Base-by-base conservation (phyloP, 805 yeast genomes). In the Kodamaea hsintzibuensis region DNA sequence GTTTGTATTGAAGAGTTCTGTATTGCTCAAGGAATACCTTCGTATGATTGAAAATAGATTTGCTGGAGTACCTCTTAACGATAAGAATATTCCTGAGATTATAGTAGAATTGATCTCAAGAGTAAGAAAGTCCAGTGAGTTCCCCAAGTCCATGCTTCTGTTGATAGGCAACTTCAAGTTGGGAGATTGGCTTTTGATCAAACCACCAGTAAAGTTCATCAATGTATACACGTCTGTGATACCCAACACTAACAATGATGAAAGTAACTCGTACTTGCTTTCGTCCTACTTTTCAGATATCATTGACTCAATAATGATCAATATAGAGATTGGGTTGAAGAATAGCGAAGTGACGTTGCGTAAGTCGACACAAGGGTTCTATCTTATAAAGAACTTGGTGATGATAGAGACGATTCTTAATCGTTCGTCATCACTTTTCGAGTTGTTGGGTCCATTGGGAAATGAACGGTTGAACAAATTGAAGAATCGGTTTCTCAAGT, bases 271-370 rank as follows among this genome's bases (percentile, higher is more conserved):
- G 19, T 80, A 78, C 53, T 68, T 88, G 57, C 68, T 91, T 35
- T 80, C 91, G 1, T 78, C 88, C 44, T 92, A 81, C 63, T 80
- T 83, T 56, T 81, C 91, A 50, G 98, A 93, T 66, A 78, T 88
- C 44, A 79, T 93, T 43, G 97, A 92, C 67, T 84, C 85, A 45
- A 78, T 90, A 22, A 77, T 86, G 65, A 74, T 85, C 33, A 80
- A 80, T 51, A 70, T 92, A 47, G 96, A 88, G 65, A 73, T 82
- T 50, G 79, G 80, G 58, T 82, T 88, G 27, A 78, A 79, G 61
- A 79, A 47, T 56, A 65, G 62, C 40, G 67, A 63, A 35, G 56
- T 54, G 7, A 54, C 57, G 13, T 40, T 59, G 49, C 68, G 70
- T 50, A 81, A 79, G 54, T 77, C 80, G 53, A 72, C 77, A 1